These are phyloP conservation scores for Tolypocladium cylindrosporum DNA, from an alignment of 2,329 filamentous ascomycete species.

Conservation along the genomic window DNA sequence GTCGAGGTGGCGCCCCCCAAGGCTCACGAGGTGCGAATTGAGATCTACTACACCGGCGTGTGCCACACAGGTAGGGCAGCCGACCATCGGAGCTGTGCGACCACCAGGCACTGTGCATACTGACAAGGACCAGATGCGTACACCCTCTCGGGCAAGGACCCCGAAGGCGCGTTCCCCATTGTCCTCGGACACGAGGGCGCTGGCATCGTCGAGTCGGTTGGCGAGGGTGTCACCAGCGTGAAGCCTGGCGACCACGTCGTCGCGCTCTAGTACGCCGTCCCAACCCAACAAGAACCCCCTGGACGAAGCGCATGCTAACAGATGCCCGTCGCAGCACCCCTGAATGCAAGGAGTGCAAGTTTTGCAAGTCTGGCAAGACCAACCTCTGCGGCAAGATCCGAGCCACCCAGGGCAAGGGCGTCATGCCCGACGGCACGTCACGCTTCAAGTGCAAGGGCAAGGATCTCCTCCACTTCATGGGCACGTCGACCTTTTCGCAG, in stretches of 20 bases:
- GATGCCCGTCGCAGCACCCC: conserved; percentile 56
- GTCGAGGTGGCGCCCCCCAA: conserved; percentile 82
- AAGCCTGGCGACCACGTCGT: conserved; percentile 89
- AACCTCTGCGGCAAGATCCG: conserved; percentile 99
- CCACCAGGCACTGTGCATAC: background rate
- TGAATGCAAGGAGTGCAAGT: conserved; percentile 97
- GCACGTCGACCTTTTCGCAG: conserved; percentile 96
- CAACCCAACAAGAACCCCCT: background rate
- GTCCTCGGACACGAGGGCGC: conserved; percentile 86
- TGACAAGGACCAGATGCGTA: conserved; percentile 59
- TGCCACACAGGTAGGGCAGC: conserved; percentile 74
- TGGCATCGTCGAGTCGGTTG: conserved; percentile 85
- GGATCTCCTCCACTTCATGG: conserved; percentile 97
- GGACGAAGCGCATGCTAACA: conserved; percentile 1
- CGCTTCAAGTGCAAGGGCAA: conserved; percentile 93
- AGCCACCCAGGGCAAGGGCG: conserved; percentile 86
- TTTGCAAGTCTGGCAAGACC: conserved; percentile 99
- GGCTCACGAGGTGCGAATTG: conserved; percentile 90
- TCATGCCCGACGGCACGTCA: conserved; percentile 95
- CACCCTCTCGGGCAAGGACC: conserved; percentile 91
- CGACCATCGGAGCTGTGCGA: background rate
- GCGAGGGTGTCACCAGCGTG: conserved; percentile 89
- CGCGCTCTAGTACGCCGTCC: conserved; percentile 62
- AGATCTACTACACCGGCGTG: conserved; percentile 96
- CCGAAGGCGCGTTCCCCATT: conserved; percentile 87